These are phyloP conservation scores for Trichoderma afroharzianum DNA, from an alignment of 2,329 filamentous ascomycete species.

Conservation along the genomic window DNA sequence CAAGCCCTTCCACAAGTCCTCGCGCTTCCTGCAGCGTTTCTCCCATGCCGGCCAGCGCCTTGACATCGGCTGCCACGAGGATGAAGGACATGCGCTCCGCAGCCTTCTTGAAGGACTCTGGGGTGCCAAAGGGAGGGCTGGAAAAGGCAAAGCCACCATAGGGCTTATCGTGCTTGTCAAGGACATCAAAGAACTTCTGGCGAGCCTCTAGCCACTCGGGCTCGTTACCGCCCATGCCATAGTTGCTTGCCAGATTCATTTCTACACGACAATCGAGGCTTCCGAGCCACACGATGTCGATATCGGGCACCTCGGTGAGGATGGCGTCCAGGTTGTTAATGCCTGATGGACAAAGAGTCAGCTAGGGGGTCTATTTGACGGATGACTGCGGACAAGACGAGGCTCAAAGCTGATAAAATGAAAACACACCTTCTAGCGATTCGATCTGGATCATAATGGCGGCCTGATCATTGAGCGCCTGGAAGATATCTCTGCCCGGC, in stretches of 20 bases:
- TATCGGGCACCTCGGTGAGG: constrained; percentile 42
- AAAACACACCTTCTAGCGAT: constrained; percentile 28
- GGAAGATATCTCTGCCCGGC: constrained; percentile 32
- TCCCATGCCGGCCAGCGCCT: constrained; percentile 24
- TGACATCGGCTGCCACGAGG: constrained; percentile 24
- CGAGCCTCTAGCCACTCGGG: constrained; percentile 40
- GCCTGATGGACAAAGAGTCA: constrained; percentile 22
- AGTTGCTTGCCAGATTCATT: constrained; percentile 39
- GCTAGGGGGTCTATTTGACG: background rate
- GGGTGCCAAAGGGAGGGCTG: constrained; percentile 24
- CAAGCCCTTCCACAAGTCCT: constrained; percentile 16
- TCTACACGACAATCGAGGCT: constrained; percentile 41
- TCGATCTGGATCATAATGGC: constrained; percentile 49
- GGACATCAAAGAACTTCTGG: constrained; percentile 34
- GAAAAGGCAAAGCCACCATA: constrained; percentile 32
- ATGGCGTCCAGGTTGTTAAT: constrained; percentile 48
- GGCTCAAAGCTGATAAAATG: background rate
- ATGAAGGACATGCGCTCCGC: constrained; percentile 27
- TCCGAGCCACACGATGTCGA: constrained; percentile 47
- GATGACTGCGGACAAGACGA: background rate
- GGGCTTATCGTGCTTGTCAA: constrained; percentile 47
- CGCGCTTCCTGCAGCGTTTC: constrained; percentile 21
- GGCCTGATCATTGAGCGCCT: constrained; percentile 44
- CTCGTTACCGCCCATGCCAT: constrained; percentile 34
- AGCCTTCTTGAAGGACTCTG: constrained; percentile 26